These are phyloP conservation scores for Haematococcus lacustris DNA, from an alignment of 139 green algal genomes.

Conservation along the genomic window DNA sequence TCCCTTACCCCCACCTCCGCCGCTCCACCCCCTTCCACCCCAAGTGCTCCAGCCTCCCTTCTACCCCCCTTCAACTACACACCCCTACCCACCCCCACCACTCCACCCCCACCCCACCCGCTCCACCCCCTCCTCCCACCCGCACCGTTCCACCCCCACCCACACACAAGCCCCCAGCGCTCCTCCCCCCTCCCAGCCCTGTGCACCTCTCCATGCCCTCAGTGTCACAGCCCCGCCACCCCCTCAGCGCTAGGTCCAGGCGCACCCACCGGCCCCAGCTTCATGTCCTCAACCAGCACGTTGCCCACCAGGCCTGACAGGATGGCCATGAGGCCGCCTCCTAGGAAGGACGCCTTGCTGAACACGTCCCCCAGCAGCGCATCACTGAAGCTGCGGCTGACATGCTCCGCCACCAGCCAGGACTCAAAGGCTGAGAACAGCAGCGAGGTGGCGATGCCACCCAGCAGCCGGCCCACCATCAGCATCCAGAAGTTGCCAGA, in stretches of 20 bases:
- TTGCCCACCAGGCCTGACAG: conserved; percentile 35
- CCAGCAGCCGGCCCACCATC: conserved; percentile 82
- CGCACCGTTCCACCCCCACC: neutral
- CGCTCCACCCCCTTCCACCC: no score
- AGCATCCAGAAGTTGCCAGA: conserved; percentile 77
- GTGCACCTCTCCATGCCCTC: neutral
- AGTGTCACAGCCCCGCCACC: neutral
- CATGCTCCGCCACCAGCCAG: conserved; percentile 64
- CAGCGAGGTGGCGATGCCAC: conserved; percentile 88
- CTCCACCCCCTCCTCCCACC: no score
- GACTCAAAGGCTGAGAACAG: conserved; percentile 95
- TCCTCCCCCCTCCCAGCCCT: neutral
- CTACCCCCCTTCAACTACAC: neutral
- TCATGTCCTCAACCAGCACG: conserved; percentile 19
- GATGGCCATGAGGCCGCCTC: conserved; percentile 92
- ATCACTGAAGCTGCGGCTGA: conserved; percentile 21
- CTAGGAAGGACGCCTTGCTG: conserved; percentile 10
- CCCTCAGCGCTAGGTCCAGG: neutral
- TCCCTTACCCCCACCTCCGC: neutral
- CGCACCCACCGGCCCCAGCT: conserved; percentile 4
- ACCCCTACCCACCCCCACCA: neutral
- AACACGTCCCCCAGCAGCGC: conserved; percentile 26
- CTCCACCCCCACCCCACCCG: no score
- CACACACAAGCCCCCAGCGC: neutral
- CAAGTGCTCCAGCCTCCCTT: no score